Base-by-base conservation (phyloP, 257 asterid genomes). In the Paulownia fortunei region DNA sequence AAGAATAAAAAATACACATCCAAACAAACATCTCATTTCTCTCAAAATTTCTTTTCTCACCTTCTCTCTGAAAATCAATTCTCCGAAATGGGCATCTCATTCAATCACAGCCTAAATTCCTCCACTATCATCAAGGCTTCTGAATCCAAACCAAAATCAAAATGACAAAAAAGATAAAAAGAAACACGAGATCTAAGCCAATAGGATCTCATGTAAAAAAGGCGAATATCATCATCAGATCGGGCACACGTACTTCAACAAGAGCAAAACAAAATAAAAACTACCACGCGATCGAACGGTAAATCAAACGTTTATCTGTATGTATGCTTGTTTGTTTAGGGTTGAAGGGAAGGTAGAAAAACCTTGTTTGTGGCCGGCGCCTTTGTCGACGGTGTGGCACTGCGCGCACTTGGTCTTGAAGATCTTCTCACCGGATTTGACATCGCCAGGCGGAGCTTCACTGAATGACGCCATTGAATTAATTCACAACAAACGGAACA, bases 291-390 rank as follows among this genome's bases (percentile, higher is more conserved):
- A 37, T 1, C 8, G 8, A 3, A 5, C 3, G 18, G 23, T 34
- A 9, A 59, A 23, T 6, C 1, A 54, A 26, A 2, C 4, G 15
- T 13, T 23, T 62, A n/a, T 7, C 0, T 0, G 23, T 3, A 41
- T 8, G n/a, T n/a, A n/a, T n/a, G n/a, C n/a, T n/a, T 10, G 39
- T 4, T 18, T 0, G 10, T n/a, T 18, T 18, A 39, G 11, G 52
- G 49, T 36, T 0, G 52, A 44, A 62, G n/a, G 41, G 1, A 27
- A 10, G 68, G 13, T 16, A 37, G 9, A 65, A 36, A 32, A 21
- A 91, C 97, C 94, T 86, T 91, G 97, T 69, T 91, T 91, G 87
- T 91, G 97, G 67, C 91, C 94, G 21, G 92, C 91, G 82, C 97
- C 94, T 84, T 91, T 89, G 0, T 89, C 97, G 69, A 89, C 92